Evolutionary conservation across 192 early-diverging fungal genomes (phyloP), one percentile per base, ranked within the genome.

Genomic region (Rhizophagus clarus): DNA sequence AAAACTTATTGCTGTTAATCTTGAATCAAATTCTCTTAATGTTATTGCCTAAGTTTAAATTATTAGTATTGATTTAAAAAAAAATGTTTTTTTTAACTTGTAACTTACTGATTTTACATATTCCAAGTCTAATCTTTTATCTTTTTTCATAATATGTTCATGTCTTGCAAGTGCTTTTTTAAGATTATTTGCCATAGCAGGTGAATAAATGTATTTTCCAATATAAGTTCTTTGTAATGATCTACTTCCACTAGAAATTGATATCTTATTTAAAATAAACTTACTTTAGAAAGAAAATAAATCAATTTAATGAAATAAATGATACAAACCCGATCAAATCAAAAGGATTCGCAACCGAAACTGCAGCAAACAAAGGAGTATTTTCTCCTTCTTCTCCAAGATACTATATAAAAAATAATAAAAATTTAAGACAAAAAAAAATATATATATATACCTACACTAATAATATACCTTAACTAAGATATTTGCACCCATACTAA

Each of bases 401-500:
- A 61, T 91, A 95, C 87, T 92, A 76, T 9, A 71, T 37, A 31
- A 71, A 22, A 71, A 71, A 71, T 17, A 15, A 56, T 26, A 29
- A 22, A 26, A n/a, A 78, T 1, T 45, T 45, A 45, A 45, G 2
- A 45, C 42, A 5, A 12, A 10, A 45, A 45, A 45, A 45, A 45
- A 24, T 42, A 40, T 10, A 37, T 76, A 68, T 73, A 29, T 8
- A 32, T 20, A 31, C 49, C 2, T 37, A 77, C 2, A 10, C 6
- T 32, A 28, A 15, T 34, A 10, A 26, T 28, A 78, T 87, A 85
- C 89, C 87, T 97, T 99, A 77, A 93, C 91, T 47, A 99, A 74
- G 62, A 99, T 90, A 81, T 99, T 99, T 37, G 96, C 90, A 28
- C 97, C 97, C 67, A 99, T 86, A 56, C 94, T 95, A 83, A 94